Base-by-base conservation (phyloP, 2,329 filamentous ascomycete species). In the Verticillium dahliae region DNA sequence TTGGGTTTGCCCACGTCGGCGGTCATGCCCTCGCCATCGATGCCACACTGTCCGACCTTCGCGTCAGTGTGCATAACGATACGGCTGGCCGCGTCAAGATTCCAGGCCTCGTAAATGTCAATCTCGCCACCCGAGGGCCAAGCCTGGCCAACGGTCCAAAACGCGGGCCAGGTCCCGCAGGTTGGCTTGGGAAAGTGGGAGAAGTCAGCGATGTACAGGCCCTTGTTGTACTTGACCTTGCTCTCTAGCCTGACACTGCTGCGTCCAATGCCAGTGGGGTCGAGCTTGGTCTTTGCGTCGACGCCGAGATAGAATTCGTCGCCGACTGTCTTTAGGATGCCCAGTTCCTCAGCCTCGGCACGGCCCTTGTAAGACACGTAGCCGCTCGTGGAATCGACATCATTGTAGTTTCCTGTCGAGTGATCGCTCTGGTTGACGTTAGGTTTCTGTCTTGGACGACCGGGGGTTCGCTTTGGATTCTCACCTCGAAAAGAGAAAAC, bases 101-200 rank as follows among this genome's bases (percentile, higher is more conserved):
- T 89, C 72, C 86, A 87, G 59, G 83, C 82, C 75, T 90, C 87
- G 66, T 88, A 85, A 63, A 90, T 84, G 69, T 90, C 87, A 65
- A 90, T 80, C 73, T 90, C 87, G 62, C 86, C 87, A 62, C 78
- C 77, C 33, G 70, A 73, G 11, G 87, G 87, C 87, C 87, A 90
- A 65, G 79, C 71, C 39, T 73, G 67, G 37, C 81, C 81, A 57
- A 77, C 77, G 60, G 80, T 78, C 81, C 81, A 84, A 73, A 88
- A 81, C 75, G 89, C 87, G 4, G 90, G 90, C 90, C 90, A 92
- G 7, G 83, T 80, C 58, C 90, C 89, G 67, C 90, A 92, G 54
- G 80, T 76, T 10, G 81, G 80, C 61, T 77, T 79, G 35, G 90
- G 89, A 75, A 92, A 86, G 68, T 92, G 88, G 14, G 76, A 79